Conservation (phyloP, 2,329 filamentous ascomycete genomes). For the Sarocladium strictum region DNA sequence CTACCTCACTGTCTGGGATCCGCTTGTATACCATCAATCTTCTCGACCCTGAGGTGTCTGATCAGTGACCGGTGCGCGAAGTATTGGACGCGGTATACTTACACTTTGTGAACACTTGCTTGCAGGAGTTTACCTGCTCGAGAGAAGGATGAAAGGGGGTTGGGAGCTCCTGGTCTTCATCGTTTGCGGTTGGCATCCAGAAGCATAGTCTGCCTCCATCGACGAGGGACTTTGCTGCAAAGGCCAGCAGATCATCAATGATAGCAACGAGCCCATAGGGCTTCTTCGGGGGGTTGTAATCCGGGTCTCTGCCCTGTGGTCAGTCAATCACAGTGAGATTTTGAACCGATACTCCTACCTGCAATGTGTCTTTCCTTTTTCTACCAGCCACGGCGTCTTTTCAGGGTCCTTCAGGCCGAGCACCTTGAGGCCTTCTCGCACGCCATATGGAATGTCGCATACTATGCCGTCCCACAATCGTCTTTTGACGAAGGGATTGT, state of each 20-base stretch:
- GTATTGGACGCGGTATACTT: too few relatives aligned
- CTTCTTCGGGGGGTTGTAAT: slow-evolving; percentile 80
- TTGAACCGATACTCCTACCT: slow-evolving; percentile 42
- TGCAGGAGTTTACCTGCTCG: slow-evolving; percentile 67
- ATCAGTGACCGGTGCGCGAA: slow-evolving; percentile 12
- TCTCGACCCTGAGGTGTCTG: slow-evolving; percentile 63
- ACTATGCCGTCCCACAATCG: slow-evolving; percentile 81
- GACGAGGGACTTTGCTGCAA: slow-evolving; percentile 71
- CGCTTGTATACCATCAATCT: slow-evolving; percentile 81
- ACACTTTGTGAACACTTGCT: slow-evolving; percentile 89
- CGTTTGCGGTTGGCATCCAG: slow-evolving; percentile 93
- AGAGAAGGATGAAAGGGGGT: slow-evolving; percentile 73
- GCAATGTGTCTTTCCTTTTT: slow-evolving; percentile 65
- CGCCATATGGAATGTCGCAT: slow-evolving; percentile 93
- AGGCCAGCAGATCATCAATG: slow-evolving; percentile 82
- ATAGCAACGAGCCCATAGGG: slow-evolving; percentile 90
- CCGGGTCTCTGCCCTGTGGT: slow-evolving; percentile 33
- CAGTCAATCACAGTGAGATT: background rate
- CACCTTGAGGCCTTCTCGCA: slow-evolving; percentile 85
- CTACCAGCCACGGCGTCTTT: slow-evolving; percentile 53
- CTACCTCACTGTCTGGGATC: slow-evolving; percentile 53
- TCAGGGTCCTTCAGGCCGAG: slow-evolving; percentile 68
- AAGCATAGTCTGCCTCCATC: slow-evolving; percentile 77
- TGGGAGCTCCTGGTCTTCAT: slow-evolving; percentile 68
- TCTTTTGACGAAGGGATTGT: slow-evolving; percentile 64